Evolutionary conservation across 345 rosid genomes (phyloP), one percentile per base, ranked within the genome.

Genomic region (Luvunga scandens): DNA sequence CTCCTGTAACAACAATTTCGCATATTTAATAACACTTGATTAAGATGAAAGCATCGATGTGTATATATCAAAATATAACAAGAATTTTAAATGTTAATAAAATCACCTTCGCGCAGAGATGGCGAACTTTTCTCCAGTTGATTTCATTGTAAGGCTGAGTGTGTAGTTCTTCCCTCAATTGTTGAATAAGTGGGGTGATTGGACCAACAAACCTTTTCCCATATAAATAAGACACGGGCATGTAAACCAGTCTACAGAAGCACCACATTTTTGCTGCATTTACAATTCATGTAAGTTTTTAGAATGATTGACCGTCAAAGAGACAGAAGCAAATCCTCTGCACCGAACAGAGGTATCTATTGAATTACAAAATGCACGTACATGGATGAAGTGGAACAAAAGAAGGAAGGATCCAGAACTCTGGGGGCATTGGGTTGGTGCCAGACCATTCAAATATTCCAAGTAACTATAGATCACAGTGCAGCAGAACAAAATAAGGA

Each of bases 391-490:
- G 9, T 6, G 85, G 87, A 60, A 79, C 34, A 69, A 61, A 76
- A n/a, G 85, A 72, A 77, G 85, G 85, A 34, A 84, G 62, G 27
- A 81, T 53, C 85, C 85, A 84, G 39, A 84, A 79, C 79, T 81
- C 87, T 2, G 85, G 87, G 50, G 87, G 87, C 85, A 84, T 81
- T 63, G 87, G 80, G 55, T 50, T 39, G 28, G 71, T 24, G 64
- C 87, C 85, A 56, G 81, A 82, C 85, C 87, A 84, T 25, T 84
- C 87, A 81, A 57, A 82, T 9, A 84, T 63, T 27, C 87, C 87
- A 28, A 84, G 83, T 53, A 81, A 72, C 84, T 84, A 7, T 48
- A 22, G 38, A 16, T 31, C 21, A 28, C 36, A 28, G 2, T 9
- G 19, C 6, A 63, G 25, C 30, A 4, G 12, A 9, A 12, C 24